Base-by-base conservation (phyloP, 176 grass and related monocot genomes). In the Themeda triandra region DNA sequence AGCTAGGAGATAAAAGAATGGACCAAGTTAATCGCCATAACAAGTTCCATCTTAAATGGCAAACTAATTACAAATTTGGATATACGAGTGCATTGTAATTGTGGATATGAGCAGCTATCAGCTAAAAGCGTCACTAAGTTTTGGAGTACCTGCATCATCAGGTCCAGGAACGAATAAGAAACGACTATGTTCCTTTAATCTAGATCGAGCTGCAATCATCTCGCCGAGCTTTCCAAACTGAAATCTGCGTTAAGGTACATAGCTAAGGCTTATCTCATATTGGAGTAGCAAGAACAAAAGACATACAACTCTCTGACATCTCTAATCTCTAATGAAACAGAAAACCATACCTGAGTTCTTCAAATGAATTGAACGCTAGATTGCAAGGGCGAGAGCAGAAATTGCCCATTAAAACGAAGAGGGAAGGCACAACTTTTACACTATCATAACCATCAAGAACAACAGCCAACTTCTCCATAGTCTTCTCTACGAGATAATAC, bases 341-440 rank as follows among this genome's bases (percentile, higher is more conserved):
- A 36, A 91, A 62, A 5, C 44, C 68, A 81, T 3, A 95, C 96
- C 96, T 98, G 82, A 98, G 91, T 67, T 88, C 87, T 84, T 89
- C 92, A 56, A 93, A 98, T 80, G 93, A 93, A 90, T 89, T 69
- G 73, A 93, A 95, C 80, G 96, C 85, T 69, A 95, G 85, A 83
- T 95, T 95, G 87, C 91, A 95, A 48, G 96, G 89, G 9, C 39
- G 84, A 66, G 96, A 98, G 80, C 91, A 98, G 86, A 98, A 95
- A 80, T 98, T 93, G 77, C 93, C 93, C 96, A 98, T 98, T 40
- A 98, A 88, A 83, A 98, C 91, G 80, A 98, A 95, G 46, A 98
- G 79, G 79, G 91, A 95, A 81, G 96, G 96, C 56, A 98, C 96
- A 10, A 89, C 89, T 71, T 98, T 91, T 48, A 98, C 89, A 62